Evolutionary conservation across 352 stramenopile species (phyloP).

Genomic region (Globisporangium recalcitrans): DNA sequence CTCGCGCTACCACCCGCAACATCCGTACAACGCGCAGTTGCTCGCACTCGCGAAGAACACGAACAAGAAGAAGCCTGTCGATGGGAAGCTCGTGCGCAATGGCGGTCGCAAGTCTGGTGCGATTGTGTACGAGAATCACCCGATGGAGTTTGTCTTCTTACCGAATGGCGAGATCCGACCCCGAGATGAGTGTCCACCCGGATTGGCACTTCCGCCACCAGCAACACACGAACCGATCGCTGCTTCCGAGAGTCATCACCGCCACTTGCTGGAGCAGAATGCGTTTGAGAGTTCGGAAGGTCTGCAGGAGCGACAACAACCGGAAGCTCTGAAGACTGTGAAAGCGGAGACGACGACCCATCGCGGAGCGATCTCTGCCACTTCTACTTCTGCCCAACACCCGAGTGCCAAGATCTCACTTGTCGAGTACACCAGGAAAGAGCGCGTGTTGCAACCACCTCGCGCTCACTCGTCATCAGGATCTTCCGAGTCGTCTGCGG

Average conservation of each 20-base stretch:
- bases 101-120: constrained; percentile 3
- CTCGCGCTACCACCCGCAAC: constrained; percentile 28
- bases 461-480: constrained; percentile 3
- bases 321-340: not conserved
- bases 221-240: not conserved
- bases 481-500: constrained; percentile 7
- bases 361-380: not conserved
- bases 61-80: not conserved
- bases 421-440: constrained; percentile 9
- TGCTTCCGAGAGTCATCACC: not conserved
- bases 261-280: not conserved
- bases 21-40: constrained; percentile 37
- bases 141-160: constrained; percentile 63
- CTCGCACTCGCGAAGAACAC: constrained; percentile 18
- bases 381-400: not conserved
- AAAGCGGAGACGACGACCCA: not conserved
- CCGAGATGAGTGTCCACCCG: constrained; percentile 47
- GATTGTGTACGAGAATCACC: constrained; percentile 17
- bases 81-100: constrained; percentile 3
- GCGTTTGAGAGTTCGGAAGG: not conserved
- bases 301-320: constrained; percentile 1
- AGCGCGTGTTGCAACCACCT: not conserved
- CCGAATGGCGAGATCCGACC: constrained; percentile 56
- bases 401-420: not conserved
- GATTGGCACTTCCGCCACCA: constrained; percentile 31